These are phyloP conservation scores for Lindgomyces ingoldianus DNA, from an alignment of 495 filamentous ascomycete species.

Conservation along the genomic window DNA sequence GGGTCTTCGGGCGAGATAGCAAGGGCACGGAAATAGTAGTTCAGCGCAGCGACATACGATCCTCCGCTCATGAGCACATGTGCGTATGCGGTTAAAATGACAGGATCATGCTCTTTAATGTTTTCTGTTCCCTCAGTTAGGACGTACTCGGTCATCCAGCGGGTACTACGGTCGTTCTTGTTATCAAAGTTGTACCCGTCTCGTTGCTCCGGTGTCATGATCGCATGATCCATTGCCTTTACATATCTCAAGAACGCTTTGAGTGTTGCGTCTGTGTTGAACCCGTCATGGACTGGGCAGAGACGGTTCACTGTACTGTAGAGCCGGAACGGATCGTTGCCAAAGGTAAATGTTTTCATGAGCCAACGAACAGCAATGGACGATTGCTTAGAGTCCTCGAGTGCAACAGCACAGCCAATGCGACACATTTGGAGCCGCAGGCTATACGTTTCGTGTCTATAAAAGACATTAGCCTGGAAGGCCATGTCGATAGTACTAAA, in stretches of 20 bases:
- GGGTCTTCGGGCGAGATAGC: constrained; percentile 75
- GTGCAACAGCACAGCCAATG: constrained; percentile 80
- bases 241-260: constrained; percentile 89
- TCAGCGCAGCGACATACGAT: constrained; percentile 80
- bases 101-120: constrained; percentile 56
- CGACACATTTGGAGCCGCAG: constrained; percentile 74
- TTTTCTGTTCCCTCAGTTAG: not conserved
- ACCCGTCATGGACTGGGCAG: constrained; percentile 50
- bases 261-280: constrained; percentile 64
- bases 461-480: constrained; percentile 76
- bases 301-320: constrained; percentile 71
- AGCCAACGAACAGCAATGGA: constrained; percentile 72
- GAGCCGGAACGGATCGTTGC: constrained; percentile 80
- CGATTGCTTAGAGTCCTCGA: constrained; percentile 76
- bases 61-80: constrained; percentile 74
- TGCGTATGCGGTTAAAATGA: constrained; percentile 81
- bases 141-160: constrained; percentile 11
- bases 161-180: constrained; percentile 9
- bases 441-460: constrained; percentile 57
- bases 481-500: constrained; percentile 77
- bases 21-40: constrained; percentile 88
- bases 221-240: constrained; percentile 77
- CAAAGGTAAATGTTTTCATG: constrained; percentile 80
- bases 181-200: constrained; percentile 39
- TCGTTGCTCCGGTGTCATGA: constrained; percentile 42